Conservation (phyloP, 2,329 filamentous ascomycete species). For the Colletotrichum cuscutae region DNA sequence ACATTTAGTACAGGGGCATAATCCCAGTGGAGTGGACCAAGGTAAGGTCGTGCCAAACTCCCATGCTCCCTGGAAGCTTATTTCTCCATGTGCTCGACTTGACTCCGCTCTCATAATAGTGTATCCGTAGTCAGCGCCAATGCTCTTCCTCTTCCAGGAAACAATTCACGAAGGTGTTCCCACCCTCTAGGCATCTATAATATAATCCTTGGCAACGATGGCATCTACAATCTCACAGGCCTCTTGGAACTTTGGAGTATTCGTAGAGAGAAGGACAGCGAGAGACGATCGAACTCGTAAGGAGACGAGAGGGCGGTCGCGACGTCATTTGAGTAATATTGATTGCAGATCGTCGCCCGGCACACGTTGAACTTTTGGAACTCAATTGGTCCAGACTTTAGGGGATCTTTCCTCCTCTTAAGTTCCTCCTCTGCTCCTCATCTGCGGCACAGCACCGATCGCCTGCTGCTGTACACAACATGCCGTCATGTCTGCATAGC, state of each 20-base stretch:
- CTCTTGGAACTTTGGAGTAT: background rate
- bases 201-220: background rate
- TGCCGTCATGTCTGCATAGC: background rate
- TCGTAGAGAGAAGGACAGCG: background rate
- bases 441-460: background rate
- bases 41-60: background rate
- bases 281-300: background rate
- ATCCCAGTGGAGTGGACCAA: background rate
- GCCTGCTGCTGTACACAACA: background rate
- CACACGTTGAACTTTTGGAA: background rate
- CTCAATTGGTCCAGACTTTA: background rate
- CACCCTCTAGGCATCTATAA: conserved; percentile 9
- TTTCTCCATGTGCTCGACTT: background rate
- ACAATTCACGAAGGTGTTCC: background rate
- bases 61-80: conserved; percentile 20
- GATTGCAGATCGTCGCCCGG: background rate
- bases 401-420: too few species aligned
- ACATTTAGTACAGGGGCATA: background rate
- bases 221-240: background rate
- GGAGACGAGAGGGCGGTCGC: background rate
- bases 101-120: background rate
- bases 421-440: background rate
- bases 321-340: background rate
- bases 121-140: too few species aligned
- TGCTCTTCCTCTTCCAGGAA: background rate